Evolutionary conservation across 441 rosid genomes (phyloP).

Genomic region (Adansonia rubrostipa): DNA sequence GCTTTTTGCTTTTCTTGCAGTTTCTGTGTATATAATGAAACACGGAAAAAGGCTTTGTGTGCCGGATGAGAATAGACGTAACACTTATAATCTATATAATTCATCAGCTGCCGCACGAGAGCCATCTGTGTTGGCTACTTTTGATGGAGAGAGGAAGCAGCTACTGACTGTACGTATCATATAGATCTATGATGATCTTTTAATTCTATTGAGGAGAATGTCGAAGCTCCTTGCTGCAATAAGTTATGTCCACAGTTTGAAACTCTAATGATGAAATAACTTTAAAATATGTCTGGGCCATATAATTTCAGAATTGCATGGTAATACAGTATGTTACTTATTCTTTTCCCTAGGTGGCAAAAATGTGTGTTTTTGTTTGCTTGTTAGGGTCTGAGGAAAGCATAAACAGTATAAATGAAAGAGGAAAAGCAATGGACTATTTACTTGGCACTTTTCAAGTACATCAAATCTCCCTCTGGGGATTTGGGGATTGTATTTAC

Average conservation of each 20-base stretch:
- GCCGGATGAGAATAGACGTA: conserved; percentile 48
- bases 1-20: conserved; percentile 42
- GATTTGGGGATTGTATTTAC: neutral
- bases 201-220: conserved; percentile 22
- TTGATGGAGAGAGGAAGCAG: conserved; percentile 48
- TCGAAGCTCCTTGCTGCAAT: conserved; percentile 3
- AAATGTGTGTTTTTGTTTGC: neutral
- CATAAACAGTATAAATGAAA: neutral
- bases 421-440: neutral
- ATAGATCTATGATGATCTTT: conserved; percentile 19
- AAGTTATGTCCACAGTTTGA: conserved; percentile 14
- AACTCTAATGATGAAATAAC: conserved; percentile 8
- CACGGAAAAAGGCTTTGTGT: conserved; percentile 40
- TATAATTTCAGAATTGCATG: neutral
- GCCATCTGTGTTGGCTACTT: conserved; percentile 43
- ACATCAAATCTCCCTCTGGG: neutral
- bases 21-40: conserved; percentile 39
- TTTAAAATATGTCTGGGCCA: neutral
- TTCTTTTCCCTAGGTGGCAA: neutral
- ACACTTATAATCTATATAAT: conserved; percentile 44
- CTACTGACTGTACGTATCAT: conserved; percentile 49
- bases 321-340: neutral
- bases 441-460: neutral
- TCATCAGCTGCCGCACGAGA: conserved; percentile 36
- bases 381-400: conserved; percentile 6